phyloP scores from a whole-genome alignment of 768 basidiomycete species.

The Amanita phalloides region DNA sequence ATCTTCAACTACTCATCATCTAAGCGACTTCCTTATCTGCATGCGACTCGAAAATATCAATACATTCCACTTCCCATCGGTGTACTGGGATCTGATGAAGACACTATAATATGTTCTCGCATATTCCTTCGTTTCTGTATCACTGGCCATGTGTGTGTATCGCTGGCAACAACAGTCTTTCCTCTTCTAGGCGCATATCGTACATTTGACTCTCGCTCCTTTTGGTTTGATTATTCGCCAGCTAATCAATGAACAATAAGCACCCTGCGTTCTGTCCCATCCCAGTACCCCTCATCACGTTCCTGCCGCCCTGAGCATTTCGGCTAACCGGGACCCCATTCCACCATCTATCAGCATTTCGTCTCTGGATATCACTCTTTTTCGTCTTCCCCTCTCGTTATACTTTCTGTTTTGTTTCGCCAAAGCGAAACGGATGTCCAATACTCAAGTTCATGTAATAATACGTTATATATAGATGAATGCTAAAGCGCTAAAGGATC shows the following conservation, averaged over 20 bases:
- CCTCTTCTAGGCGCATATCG: constrained; percentile 1
- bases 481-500: constrained; percentile 17
- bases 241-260: not conserved
- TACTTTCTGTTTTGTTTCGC: constrained; percentile 26
- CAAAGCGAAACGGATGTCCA: constrained; percentile 18
- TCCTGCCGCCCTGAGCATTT: not conserved
- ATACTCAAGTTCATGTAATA: constrained; percentile 27
- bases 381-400: constrained; percentile 11
- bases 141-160: constrained; percentile 8
- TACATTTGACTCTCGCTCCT: constrained; percentile 6
- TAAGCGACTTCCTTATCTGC: constrained; percentile 4
- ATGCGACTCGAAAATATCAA: not conserved
- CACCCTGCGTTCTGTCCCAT: not conserved
- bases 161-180: constrained; percentile 7
- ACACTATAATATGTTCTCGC: constrained; percentile 3
- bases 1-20: not conserved
- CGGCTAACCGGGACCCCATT: not conserved
- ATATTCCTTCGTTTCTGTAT: constrained; percentile 10
- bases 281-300: constrained; percentile 2
- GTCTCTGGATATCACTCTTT: constrained; percentile 5
- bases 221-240: constrained; percentile 4
- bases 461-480: constrained; percentile 24
- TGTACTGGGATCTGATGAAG: constrained; percentile 1
- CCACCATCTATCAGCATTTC: constrained; percentile 5
- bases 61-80: not conserved